Base-by-base conservation (phyloP, 1,139 yeast genomes). In the Pichia sp. region DNA sequence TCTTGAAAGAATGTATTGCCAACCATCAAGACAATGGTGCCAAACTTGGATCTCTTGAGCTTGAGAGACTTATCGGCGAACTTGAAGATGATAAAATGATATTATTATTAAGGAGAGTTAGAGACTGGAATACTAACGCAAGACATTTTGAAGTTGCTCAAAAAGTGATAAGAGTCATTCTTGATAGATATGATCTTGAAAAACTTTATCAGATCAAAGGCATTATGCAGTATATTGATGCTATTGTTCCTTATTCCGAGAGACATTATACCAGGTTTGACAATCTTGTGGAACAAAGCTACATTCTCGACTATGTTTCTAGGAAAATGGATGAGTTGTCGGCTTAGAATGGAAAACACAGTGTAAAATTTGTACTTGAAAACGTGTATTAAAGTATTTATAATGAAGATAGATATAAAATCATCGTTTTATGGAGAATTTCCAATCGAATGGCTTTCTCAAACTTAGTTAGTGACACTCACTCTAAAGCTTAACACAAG, bases 121-220 rank as follows among this genome's bases (percentile, higher is more conserved):
- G 96, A 53, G 95, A 88, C 57, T 91, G 99, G 99, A 91, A 93
- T 61, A 79, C 93, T 39, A 91, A 88, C 59, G 84, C 86, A 41
- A 77, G 79, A 54, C 79, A 85, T 34, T 84, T 85, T 54, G 78
- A 74, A 41, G 73, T 85, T 43, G 84, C 95, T 21, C 98, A 91
- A 60, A 77, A 77, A 42, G 64, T 88, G 28, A 68, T 91, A 42
- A 69, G 75, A 48, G 80, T 84, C 18, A 63, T 89, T 30, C 63
- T 91, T 45, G 65, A 67, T 35, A 69, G 69, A 32, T 76, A 76
- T 51, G 65, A 70, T 21, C 66, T 79, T 15, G 74, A 75, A 17
- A 68, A 69, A 47, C 63, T 89, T 42, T 69, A 74, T 49, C 77
- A 76, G 50, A 70, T 84, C 31, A 82, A 81, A 3, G 86, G 86